These are phyloP conservation scores for Ilyonectria destructans DNA, from an alignment of 2,329 filamentous ascomycete genomes.

Conservation along the genomic window DNA sequence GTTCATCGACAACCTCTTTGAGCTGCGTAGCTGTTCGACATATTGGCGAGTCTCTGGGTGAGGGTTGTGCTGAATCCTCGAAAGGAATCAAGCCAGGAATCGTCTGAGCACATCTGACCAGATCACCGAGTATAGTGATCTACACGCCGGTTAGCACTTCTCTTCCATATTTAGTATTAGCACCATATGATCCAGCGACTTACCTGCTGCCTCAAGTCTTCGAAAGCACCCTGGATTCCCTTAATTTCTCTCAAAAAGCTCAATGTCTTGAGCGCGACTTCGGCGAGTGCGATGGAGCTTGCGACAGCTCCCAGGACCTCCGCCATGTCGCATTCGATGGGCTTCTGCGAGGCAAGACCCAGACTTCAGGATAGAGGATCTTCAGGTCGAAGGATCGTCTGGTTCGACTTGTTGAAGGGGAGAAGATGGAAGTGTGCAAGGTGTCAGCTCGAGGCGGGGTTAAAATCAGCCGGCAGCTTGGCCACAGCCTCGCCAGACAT, in stretches of 20 bases:
- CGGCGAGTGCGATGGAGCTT: conserved; percentile 30
- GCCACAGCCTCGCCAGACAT: neutral
- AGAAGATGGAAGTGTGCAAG: neutral
- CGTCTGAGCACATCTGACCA: neutral
- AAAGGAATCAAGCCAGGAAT: neutral
- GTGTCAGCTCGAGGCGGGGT: neutral
- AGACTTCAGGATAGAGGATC: neutral
- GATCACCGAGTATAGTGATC: neutral
- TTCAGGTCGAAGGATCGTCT: no score
- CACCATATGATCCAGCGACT: neutral
- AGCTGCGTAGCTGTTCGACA: conserved; percentile 6
- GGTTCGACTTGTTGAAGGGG: neutral
- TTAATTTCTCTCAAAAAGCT: conserved; percentile 26
- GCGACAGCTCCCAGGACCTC: conserved; percentile 37
- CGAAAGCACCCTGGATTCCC: conserved; percentile 16
- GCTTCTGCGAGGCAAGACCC: neutral
- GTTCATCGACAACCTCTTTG: neutral
- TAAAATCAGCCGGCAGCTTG: neutral
- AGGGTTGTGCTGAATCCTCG: neutral
- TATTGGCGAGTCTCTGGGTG: neutral
- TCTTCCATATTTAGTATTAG: neutral
- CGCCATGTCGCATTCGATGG: neutral
- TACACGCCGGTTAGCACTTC: neutral
- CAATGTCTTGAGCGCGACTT: conserved; percentile 26
- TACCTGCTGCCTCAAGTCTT: neutral